Conservation (phyloP, 331 rosid species). For the Acacia concinna region DNA sequence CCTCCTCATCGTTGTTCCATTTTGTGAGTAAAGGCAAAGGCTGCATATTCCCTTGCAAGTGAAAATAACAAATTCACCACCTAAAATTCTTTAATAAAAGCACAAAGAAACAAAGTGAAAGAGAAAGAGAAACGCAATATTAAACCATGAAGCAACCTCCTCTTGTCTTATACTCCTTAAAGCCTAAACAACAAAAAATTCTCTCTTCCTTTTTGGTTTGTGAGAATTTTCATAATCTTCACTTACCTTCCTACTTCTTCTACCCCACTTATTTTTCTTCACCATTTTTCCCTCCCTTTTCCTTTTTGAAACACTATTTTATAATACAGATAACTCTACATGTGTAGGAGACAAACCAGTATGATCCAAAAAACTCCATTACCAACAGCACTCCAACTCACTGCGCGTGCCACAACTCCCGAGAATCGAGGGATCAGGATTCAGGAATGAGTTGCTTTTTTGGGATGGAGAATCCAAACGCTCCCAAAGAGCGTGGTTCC, state of each 20-base stretch:
- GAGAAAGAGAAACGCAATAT: constrained; percentile 14
- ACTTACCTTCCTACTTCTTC: neutral
- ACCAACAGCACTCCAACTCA: neutral
- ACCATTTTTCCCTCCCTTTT: neutral
- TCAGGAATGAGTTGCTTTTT: neutral
- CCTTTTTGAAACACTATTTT: constrained; percentile 15
- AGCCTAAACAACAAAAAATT: neutral
- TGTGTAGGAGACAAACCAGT: neutral
- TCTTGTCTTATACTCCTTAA: neutral
- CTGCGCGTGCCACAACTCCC: neutral
- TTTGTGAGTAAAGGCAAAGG: constrained; percentile 12
- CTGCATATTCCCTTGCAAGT: constrained; percentile 28
- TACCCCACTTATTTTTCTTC: constrained; percentile 24
- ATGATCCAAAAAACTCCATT: constrained; percentile 19
- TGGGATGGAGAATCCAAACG: neutral
- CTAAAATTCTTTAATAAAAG: constrained; percentile 34
- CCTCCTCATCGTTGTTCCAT: constrained; percentile 23
- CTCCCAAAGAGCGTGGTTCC: neutral
- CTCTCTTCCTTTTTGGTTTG: neutral
- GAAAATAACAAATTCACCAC: constrained; percentile 18
- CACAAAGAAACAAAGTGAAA: constrained; percentile 34
- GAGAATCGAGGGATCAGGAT: neutral
- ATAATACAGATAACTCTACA: neutral
- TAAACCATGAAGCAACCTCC: constrained; percentile 13
- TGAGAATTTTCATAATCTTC: neutral